phyloP scores from a whole-genome alignment of 306 rosid genomes.

The Cyclanthera cordifolia region DNA sequence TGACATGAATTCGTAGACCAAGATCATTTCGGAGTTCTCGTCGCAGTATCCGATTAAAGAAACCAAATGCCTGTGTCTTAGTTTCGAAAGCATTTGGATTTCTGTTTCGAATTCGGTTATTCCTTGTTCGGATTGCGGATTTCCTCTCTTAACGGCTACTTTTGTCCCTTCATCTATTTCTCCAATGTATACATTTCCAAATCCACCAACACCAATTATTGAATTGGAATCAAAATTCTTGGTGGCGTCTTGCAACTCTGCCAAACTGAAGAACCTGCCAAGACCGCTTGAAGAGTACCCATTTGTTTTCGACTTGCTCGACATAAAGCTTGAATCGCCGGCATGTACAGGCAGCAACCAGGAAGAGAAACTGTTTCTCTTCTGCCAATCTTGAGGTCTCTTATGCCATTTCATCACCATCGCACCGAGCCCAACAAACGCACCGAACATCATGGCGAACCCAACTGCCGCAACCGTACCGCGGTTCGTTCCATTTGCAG shows the following conservation, averaged over 20 bases:
- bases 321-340: constrained; percentile 26
- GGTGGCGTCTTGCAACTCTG: constrained; percentile 38
- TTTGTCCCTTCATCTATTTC: constrained; percentile 31
- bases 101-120: constrained; percentile 42
- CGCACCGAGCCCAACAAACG: constrained; percentile 42
- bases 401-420: constrained; percentile 44
- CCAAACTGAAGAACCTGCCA: constrained; percentile 32
- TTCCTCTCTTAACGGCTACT: constrained; percentile 39
- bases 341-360: constrained; percentile 44
- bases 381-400: constrained; percentile 45
- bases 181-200: constrained; percentile 36
- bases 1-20: constrained; percentile 46
- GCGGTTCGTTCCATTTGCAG: constrained; percentile 11
- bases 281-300: constrained; percentile 29
- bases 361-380: constrained; percentile 43
- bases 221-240: constrained; percentile 33
- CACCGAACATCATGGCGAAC: constrained; percentile 41
- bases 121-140: constrained; percentile 40
- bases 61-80: constrained; percentile 42
- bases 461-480: constrained; percentile 41
- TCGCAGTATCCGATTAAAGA: constrained; percentile 44
- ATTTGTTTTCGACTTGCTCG: constrained; percentile 29
- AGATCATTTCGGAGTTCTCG: constrained; percentile 39
- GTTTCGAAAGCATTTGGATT: constrained; percentile 42
- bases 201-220: constrained; percentile 44